Base-by-base conservation (phyloP, 2,329 filamentous ascomycete species). In the Colletotrichum theobromicola region DNA sequence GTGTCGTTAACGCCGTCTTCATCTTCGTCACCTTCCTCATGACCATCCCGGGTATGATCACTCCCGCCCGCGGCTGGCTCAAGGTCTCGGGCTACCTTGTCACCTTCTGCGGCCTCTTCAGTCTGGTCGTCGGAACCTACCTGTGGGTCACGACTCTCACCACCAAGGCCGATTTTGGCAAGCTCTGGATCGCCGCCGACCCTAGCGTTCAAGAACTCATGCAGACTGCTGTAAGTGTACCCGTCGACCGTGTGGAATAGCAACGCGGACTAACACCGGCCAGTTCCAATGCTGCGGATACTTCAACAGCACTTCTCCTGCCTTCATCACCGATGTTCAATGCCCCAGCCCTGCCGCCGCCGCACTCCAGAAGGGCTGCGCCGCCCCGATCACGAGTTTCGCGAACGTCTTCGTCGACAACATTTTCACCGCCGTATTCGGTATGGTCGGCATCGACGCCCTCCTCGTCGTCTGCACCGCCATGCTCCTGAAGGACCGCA, bases 211-310 rank as follows among this genome's bases (percentile, higher is more conserved):
- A 95, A 83, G 90, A 89, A 77, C 84, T 96, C 68, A 87, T 97
- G 81, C 94, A 97, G 83, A 88, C 90, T 78, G 87, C 90, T 80
- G 93, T 95, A 85, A 67, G 89, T 83, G 15, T 73, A 16, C 21
- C 21, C 30, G 30, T 32, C 2, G 35, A 12, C 34, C 12, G 10
- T 24, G 7, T 12, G 12, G 3, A n/a, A 57, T 7, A n/a, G 18
- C 5, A 53, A 63, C 77, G 67, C 77, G 67, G 76, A 78, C 76
- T 79, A 35, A 78, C 79, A n/a, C 18, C 13, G 30, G 15, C 32
- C 80, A 95, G 92, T 96, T 96, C 82, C 82, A 91, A 79, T 97
- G 94, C 90, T 97, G 94, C 79, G 94, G 94, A 76, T 97, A 94
- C 85, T 85, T 90, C 78, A 95, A 95, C 85, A 91, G 89, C 82